Percentiles rank a stretch among this genome's conserved stretches.
Evolutionary conservation across 805 yeast genomes (phyloP).

Genomic region (Blastobotrys mokoenaii): DNA sequence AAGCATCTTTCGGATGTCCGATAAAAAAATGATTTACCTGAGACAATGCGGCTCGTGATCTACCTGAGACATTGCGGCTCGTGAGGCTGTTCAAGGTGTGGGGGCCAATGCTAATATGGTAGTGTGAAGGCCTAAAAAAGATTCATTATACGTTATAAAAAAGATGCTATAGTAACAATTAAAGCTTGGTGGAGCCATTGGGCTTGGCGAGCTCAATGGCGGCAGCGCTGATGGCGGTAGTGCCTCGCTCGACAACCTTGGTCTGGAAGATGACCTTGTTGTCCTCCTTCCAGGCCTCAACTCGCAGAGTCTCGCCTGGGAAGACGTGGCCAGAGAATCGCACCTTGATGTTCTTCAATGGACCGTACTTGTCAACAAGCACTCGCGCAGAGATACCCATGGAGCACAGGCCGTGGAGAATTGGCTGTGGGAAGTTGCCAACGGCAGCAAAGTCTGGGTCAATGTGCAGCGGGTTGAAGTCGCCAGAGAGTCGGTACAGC

Average conservation of each 20-base stretch:
- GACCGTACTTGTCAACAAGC: conserved; percentile 72
- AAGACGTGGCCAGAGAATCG: conserved; percentile 86
- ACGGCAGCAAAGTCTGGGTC: conserved; percentile 86
- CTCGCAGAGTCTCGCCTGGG: conserved; percentile 85
- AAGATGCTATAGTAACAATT: background rate
- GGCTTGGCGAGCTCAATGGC: conserved; percentile 53
- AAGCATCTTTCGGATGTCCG: too few species aligned
- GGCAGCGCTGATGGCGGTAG: conserved; percentile 76
- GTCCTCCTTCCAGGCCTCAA: conserved; percentile 78
- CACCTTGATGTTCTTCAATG: conserved; percentile 74
- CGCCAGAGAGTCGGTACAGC: conserved; percentile 85
- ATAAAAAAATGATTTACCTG: too few species aligned
- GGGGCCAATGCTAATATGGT: too few species aligned
- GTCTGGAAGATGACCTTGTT: conserved; percentile 71
- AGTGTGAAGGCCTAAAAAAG: background rate
- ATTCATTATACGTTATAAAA: background rate
- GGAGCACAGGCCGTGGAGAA: conserved; percentile 85
- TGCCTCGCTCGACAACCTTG: conserved; percentile 66
- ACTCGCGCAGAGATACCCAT: conserved; percentile 77
- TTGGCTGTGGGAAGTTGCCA: conserved; percentile 79
- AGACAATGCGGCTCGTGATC: too few species aligned
- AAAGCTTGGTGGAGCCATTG: conserved; percentile 19
- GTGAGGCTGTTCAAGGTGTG: too few species aligned
- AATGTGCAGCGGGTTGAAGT: conserved; percentile 89
- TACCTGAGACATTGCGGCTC: too few species aligned